Evolutionary conservation across 106 monocot species (phyloP), one percentile per base, ranked within the genome.

Genomic region (Dendrobium nobile): DNA sequence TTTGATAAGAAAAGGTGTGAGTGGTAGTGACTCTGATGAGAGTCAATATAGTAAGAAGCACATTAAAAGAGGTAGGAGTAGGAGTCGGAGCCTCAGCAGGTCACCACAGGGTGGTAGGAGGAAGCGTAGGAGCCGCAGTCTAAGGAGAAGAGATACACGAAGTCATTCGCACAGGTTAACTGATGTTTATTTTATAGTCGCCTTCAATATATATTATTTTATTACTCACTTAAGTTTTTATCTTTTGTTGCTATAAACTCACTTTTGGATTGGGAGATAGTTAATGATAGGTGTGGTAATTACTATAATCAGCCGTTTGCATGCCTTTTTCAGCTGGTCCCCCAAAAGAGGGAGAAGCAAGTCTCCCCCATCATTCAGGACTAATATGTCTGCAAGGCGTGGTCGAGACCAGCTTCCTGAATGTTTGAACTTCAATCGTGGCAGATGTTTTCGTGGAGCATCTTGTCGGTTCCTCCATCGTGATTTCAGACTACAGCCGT

Each of bases 11-110:
- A 86, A 90, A 83, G 88, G 82, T 89, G 73, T 81, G 56, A 85
- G 81, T 85, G 91, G 85, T 43, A 92, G 87, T 86, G 92, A 90
- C 1, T 89, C 92, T 77, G 92, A 89, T 82, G 91, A 79, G 26
- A 67, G 33, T 73, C 79, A 80, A 54, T 44, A 79, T 78, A 77
- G 72, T 37, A 51, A 65, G 76, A 85, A 80, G 75, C 40, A 40
- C 72, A 72, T 45, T 45, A 84, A 67, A 77, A 92, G 83, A 78
- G 84, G 79, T 11, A 86, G 82, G 80, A 87, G 79, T 55, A n/a
- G 67, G 80, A 87, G 80, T 55, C 41, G 77, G 80, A 89, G 86
- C 67, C 76, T 83, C 22, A 92, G 89, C 58, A 82, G 68, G 22
- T 89, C 92, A 41, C 90, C 95, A 76, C 85, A 73, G 75, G 84